Base-by-base conservation (phyloP, 1,284 basidiomycete species). In the Coniferiporia sulphurascens region DNA sequence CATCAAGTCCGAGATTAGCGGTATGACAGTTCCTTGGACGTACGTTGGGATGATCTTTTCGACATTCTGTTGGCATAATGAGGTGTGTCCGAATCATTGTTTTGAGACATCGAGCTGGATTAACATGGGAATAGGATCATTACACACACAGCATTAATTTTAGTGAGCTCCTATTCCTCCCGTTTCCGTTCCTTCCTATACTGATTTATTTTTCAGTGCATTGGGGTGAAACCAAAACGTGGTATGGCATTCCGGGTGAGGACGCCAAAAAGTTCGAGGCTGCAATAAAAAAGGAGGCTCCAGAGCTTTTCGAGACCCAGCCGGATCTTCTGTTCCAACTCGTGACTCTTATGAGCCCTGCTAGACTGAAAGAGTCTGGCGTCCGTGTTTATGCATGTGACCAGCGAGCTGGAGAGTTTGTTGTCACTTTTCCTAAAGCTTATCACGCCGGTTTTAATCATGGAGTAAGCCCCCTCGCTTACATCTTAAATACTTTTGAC, bases 21-120 rank as follows among this genome's bases (percentile, higher is more conserved):
- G 97, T 17, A 99, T 99, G 97, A 99, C 97, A 0, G 94, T 98
- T 3, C 97, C 97, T 6, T 99, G 97, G 97, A 97, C 95, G 57
- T 99, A 99, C 73, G 94, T 99, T 60, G 97, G 97, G 53, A 99
- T 99, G 96, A 83, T 95, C 49, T 98, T 99, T 73, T 98, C 95
- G 9, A 96, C 97, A 1, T 99, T 99, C 74, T 98, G 96, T 73
- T 99, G 97, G 97, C 97, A 99, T 75, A 99, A 99, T 71, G 97
- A 99, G 83, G 89, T 89, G 68, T 56, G 77, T 68, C 8, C 55
- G 27, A 27, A 46, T 4, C 6, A 12, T 45, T 17, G 15, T 17
- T 17, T 51, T 21, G 27, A 13, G 48, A 41, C 45, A n/a, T 46
- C 1, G 57, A 8, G 41, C 22, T 36, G 17, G 48, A 46, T 36